Percentiles rank a stretch among this genome's conserved stretches.
These are phyloP conservation scores for Aspergillus baeticus DNA, from an alignment of 495 filamentous ascomycete genomes.

Conservation along the genomic window DNA sequence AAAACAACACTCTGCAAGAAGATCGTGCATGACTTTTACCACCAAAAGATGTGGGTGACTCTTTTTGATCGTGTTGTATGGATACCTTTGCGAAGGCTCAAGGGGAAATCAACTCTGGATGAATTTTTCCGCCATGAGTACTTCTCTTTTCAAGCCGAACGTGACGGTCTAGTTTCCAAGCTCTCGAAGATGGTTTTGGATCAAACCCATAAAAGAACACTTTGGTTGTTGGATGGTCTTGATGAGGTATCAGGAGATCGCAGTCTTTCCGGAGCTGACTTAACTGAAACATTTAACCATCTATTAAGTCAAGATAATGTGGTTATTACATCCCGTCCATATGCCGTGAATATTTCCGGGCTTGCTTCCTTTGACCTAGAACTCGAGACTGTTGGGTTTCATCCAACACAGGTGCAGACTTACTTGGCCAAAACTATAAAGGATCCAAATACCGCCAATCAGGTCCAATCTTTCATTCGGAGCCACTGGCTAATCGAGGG, in stretches of 20 bases:
- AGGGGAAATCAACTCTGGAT: slow-evolving; percentile 1
- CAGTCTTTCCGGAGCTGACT: not conserved
- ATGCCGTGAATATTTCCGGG: slow-evolving; percentile 1
- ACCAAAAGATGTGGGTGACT: slow-evolving; percentile 20
- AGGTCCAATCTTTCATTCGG: slow-evolving; percentile 35
- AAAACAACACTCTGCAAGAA: slow-evolving; percentile 51
- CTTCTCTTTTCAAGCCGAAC: not conserved
- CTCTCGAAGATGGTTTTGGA: not conserved
- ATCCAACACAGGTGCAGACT: slow-evolving; percentile 11
- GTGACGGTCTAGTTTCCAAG: not conserved
- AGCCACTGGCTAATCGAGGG: slow-evolving; percentile 30
- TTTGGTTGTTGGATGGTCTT: slow-evolving; percentile 7
- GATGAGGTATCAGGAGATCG: slow-evolving; percentile 4
- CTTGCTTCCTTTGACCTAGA: slow-evolving; percentile 14
- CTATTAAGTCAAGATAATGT: slow-evolving; percentile 9
- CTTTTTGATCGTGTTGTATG: slow-evolving; percentile 8
- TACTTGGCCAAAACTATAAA: slow-evolving; percentile 9
- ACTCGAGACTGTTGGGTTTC: slow-evolving; percentile 20
- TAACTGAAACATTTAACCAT: not conserved
- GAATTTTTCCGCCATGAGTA: not conserved
- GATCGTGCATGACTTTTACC: slow-evolving; percentile 29
- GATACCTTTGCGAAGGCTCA: slow-evolving; percentile 11
- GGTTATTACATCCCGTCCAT: slow-evolving; percentile 18
- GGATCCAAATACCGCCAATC: slow-evolving; percentile 15
- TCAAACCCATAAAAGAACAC: not conserved